These are phyloP conservation scores for Pichia pseudocactophila DNA, from an alignment of 805 yeast genomes.

Conservation along the genomic window DNA sequence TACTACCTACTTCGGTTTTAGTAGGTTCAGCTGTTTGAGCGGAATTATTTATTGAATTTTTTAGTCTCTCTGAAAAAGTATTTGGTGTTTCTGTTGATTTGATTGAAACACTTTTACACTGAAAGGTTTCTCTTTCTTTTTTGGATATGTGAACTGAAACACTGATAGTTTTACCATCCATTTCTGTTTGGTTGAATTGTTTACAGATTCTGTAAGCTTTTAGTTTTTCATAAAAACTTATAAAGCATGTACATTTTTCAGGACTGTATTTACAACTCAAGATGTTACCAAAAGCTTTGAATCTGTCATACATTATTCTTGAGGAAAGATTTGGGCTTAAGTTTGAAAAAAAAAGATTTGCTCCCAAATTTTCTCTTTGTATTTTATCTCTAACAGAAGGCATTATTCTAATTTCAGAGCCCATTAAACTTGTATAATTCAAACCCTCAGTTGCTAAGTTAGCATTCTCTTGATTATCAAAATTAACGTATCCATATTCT, in stretches of 20 bases:
- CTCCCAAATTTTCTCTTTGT: conserved; percentile 35
- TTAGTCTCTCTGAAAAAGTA: too few species aligned
- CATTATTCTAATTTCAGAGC: conserved; percentile 45
- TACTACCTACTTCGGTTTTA: conserved; percentile 9
- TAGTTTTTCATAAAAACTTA: conserved; percentile 31
- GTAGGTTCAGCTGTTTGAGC: neutral
- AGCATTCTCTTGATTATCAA: conserved; percentile 42
- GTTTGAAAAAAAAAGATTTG: conserved; percentile 43
- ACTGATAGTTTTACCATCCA: conserved; percentile 18
- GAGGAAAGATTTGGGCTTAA: conserved; percentile 30
- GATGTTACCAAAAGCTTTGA: conserved; percentile 21
- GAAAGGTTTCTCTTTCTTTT: conserved; percentile 20
- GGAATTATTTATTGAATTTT: neutral
- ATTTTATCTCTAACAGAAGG: conserved; percentile 39
- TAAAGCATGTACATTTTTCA: conserved; percentile 27
- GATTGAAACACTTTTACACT: neutral
- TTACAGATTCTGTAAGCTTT: conserved; percentile 31
- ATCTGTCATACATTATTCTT: conserved; percentile 22
- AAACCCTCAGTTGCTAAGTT: conserved; percentile 46
- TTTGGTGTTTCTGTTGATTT: neutral
- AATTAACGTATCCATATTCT: conserved; percentile 70
- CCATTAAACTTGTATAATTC: conserved; percentile 37
- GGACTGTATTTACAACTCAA: conserved; percentile 25
- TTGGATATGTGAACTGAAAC: conserved; percentile 25
- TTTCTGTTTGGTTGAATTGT: conserved; percentile 16